Percentiles rank a stretch among this genome's conserved stretches.
These are phyloP conservation scores for Scalesia atractyloides DNA, from an alignment of 129 eudicot species.

Conservation along the genomic window DNA sequence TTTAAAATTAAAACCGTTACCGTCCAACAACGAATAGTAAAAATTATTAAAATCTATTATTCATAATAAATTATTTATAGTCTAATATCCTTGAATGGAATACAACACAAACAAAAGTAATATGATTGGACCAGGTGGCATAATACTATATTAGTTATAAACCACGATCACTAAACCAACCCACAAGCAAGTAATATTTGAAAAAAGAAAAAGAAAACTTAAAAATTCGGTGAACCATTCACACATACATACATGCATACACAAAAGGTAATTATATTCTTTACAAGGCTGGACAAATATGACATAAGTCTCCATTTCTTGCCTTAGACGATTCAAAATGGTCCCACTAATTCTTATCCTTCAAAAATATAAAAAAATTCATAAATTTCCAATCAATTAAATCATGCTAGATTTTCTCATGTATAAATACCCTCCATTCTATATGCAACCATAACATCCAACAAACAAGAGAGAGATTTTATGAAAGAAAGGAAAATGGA, in stretches of 20 bases:
- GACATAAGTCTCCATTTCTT: background rate
- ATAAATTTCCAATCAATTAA: background rate
- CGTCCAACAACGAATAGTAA: too few species aligned
- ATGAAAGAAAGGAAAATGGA: slow-evolving; percentile 19
- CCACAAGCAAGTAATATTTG: background rate
- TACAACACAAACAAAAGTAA: too few species aligned
- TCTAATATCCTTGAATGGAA: too few species aligned
- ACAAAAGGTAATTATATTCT: background rate
- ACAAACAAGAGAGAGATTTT: background rate
- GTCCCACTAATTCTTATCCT: slow-evolving; percentile 10
- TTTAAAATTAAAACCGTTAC: too few species aligned
- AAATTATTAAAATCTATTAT: too few species aligned
- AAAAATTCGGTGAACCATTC: slow-evolving; percentile 24
- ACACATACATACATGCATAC: background rate
- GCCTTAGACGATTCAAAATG: slow-evolving; percentile 24
- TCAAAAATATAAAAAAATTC: background rate
- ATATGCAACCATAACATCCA: slow-evolving; percentile 8
- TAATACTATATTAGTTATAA: background rate
- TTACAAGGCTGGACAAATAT: background rate
- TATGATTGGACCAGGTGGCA: too few species aligned
- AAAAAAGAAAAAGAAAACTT: slow-evolving; percentile 4
- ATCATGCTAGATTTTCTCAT: slow-evolving; percentile 3
- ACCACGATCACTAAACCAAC: background rate
- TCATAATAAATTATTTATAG: too few species aligned
- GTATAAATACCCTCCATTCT: slow-evolving; percentile 18